phyloP scores from a whole-genome alignment of 1,284 basidiomycete genomes.

The Heliocybe sulcata region DNA sequence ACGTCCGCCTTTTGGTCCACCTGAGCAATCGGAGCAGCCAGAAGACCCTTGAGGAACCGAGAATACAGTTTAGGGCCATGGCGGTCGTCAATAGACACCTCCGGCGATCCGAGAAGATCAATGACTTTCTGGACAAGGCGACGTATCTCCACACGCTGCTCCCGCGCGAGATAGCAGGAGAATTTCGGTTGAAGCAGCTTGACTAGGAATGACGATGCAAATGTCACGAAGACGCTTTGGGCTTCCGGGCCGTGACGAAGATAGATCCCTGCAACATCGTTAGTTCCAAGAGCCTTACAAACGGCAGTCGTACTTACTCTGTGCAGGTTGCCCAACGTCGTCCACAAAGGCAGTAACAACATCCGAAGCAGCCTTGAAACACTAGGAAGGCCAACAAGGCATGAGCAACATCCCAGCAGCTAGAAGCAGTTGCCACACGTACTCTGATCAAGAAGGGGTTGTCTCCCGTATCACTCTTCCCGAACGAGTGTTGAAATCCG shows the following conservation, averaged over 20 bases:
- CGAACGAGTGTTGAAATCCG: slow-evolving; percentile 70
- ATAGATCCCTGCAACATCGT: slow-evolving; percentile 35
- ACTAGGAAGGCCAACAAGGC: slow-evolving; percentile 31
- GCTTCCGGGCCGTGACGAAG: slow-evolving; percentile 76
- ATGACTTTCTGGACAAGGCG: slow-evolving; percentile 55
- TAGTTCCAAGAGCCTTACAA: slow-evolving; percentile 1
- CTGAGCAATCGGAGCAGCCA: slow-evolving; percentile 47
- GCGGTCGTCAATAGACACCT: slow-evolving; percentile 66
- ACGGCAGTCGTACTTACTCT: slow-evolving; percentile 32
- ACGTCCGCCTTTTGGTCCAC: slow-evolving; percentile 21
- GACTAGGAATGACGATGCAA: slow-evolving; percentile 74
- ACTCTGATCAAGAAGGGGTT: slow-evolving; percentile 64
- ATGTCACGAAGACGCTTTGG: slow-evolving; percentile 80
- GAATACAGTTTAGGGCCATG: slow-evolving; percentile 73
- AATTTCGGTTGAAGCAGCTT: slow-evolving; percentile 76
- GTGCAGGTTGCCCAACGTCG: slow-evolving; percentile 46
- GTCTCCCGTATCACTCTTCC: slow-evolving; percentile 46
- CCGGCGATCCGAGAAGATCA: slow-evolving; percentile 54
- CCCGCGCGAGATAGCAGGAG: slow-evolving; percentile 43
- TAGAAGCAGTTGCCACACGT: slow-evolving; percentile 17
- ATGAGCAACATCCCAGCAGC: slow-evolving; percentile 3
- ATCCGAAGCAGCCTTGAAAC: slow-evolving; percentile 52
- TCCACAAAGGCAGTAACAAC: slow-evolving; percentile 60
- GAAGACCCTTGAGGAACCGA: slow-evolving; percentile 61
- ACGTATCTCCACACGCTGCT: slow-evolving; percentile 55